A percentile compares a stretch with the other conserved stretches of the same genome.
These are phyloP conservation scores for Sporisorium reilianum DNA, from an alignment of 1,284 basidiomycete genomes.

Conservation along the genomic window DNA sequence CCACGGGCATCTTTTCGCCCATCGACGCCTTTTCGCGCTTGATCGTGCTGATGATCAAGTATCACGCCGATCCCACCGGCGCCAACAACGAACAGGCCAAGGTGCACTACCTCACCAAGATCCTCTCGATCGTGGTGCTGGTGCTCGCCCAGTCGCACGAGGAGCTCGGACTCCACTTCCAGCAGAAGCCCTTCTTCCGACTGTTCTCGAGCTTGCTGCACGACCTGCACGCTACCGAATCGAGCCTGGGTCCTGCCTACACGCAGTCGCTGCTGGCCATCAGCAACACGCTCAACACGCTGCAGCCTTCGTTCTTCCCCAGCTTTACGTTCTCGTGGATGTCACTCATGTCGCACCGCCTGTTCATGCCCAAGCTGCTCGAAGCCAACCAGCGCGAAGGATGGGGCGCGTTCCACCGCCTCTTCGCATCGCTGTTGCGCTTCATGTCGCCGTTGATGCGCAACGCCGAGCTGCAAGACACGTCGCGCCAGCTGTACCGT, in stretches of 20 bases:
- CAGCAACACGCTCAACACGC: constrained; percentile 93
- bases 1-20: constrained; percentile 82
- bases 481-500: constrained; percentile 89
- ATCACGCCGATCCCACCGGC: constrained; percentile 89
- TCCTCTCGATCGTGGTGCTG: constrained; percentile 95
- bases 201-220: constrained; percentile 97
- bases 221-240: constrained; percentile 87
- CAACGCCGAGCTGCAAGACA: constrained; percentile 81
- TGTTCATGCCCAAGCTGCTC: constrained; percentile 97
- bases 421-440: constrained; percentile 90
- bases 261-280: constrained; percentile 86
- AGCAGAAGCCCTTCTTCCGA: constrained; percentile 97
- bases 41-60: constrained; percentile 98
- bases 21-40: constrained; percentile 95
- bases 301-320: constrained; percentile 96
- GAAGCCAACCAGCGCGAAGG: constrained; percentile 86
- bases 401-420: constrained; percentile 95
- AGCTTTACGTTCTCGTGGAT: constrained; percentile 99
- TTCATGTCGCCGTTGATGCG: constrained; percentile 93
- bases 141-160: constrained; percentile 95
- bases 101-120: constrained; percentile 96
- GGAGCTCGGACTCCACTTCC: constrained; percentile 88
- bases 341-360: constrained; percentile 91
- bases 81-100: constrained; percentile 92
- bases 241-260: constrained; percentile 83